Evolutionary conservation across 768 basidiomycete species (phyloP), one percentile per base, ranked within the genome.

Genomic region (Collybia mongolica): DNA sequence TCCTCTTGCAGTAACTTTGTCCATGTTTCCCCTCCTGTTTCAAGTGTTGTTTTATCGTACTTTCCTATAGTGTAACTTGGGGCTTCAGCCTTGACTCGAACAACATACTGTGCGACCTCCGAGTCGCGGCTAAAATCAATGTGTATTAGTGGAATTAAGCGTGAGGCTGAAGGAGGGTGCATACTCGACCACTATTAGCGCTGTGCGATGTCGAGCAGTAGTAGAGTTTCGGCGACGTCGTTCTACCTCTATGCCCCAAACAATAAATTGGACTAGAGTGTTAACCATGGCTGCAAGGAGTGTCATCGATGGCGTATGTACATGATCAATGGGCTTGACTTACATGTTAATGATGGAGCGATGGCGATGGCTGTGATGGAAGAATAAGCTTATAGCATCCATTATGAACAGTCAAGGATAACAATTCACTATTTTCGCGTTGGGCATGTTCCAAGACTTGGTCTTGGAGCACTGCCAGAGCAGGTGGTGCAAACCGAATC

Each of bases 351-450:
- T 20, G 63, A 53, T 4, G 65, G 63, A 29, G 72, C 56, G 46
- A 68, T 60, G 20, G 64, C 69, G 45, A 74, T 68, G 12, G 65
- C 73, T 74, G 36, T 20, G 44, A 24, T 39, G 37, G 48, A 9
- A 18, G 26, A 26, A 9, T 32, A 44, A 3, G 14, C 5, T 14
- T 26, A 39, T 45, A 53, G 22, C 36, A 28, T 40, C 17, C n/a
- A 39, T 12, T 6, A 11, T 32, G 19, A n/a, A 17, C 20, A 20
- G 24, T 9, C 6, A 5, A 35, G 15, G 6, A 37, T 39, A 26
- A 28, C 6, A 28, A 47, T 55, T 66, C 53, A 76, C 75, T 71
- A 49, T 77, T 76, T 56, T 69, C 60, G 14, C 49, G 53, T 51
- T 65, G 69, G 18, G 65, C 66, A 28, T 63, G 61, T 19, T 67